phyloP scores from a whole-genome alignment of 2,329 filamentous ascomycete species.

The Trichothecium sympodiale region DNA sequence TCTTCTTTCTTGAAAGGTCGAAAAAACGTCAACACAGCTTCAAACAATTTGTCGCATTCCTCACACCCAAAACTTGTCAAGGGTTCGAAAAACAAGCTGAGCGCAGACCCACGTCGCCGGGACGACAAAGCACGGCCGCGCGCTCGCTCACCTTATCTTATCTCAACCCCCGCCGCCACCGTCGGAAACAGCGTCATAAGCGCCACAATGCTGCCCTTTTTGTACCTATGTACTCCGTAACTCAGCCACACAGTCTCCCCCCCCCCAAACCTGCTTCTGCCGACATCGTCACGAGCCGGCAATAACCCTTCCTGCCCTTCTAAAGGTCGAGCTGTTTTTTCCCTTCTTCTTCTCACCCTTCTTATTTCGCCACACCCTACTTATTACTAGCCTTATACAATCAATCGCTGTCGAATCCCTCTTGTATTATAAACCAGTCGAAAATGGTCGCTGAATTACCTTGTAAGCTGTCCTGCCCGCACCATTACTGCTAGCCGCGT shows the following conservation, averaged over 20 bases:
- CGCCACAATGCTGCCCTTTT: too few relatives aligned
- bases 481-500: conserved; percentile 6
- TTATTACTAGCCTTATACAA: not conserved
- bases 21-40: conserved; percentile 3
- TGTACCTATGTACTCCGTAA: too few relatives aligned
- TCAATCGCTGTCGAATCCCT: conserved; percentile 4
- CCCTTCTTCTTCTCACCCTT: not conserved
- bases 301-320: too few relatives aligned
- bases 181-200: too few relatives aligned
- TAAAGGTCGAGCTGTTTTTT: too few relatives aligned
- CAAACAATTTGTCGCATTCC: conserved; percentile 1
- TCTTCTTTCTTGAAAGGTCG: too few relatives aligned
- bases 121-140: not conserved
- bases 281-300: too few relatives aligned
- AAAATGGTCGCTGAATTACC: conserved; percentile 37
- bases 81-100: not conserved
- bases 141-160: conserved; percentile 1
- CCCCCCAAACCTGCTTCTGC: too few relatives aligned
- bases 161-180: too few relatives aligned
- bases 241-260: too few relatives aligned
- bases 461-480: conserved; percentile 23
- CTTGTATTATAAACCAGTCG: too few relatives aligned
- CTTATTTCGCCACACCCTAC: too few relatives aligned
- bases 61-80: not conserved
- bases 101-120: conserved; percentile 1